These are phyloP conservation scores for Lagenidium sp. DNA, from an alignment of 352 stramenopile genomes.

Conservation along the genomic window DNA sequence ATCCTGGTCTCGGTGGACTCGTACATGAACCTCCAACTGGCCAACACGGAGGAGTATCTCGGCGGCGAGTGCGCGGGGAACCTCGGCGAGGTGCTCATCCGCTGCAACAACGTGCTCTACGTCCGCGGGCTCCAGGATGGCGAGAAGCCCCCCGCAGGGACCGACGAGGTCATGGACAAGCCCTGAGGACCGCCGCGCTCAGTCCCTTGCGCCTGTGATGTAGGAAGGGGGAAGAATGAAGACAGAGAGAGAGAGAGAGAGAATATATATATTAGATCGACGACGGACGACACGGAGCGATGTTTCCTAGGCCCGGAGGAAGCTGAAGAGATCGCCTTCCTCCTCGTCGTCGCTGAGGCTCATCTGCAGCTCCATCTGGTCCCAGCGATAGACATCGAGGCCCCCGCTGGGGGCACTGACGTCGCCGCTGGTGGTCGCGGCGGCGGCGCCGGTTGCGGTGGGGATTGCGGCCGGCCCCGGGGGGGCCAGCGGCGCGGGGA, in stretches of 20 bases:
- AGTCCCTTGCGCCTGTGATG: neutral
- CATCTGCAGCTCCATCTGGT: slow-evolving; percentile 77
- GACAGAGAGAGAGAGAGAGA: slow-evolving; percentile 9
- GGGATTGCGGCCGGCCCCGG: neutral
- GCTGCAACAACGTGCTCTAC: slow-evolving; percentile 99
- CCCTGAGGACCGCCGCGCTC: too few species aligned
- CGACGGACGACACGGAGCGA: neutral
- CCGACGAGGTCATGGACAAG: slow-evolving; percentile 31
- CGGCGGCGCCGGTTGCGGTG: neutral
- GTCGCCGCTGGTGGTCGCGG: neutral
- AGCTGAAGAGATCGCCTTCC: slow-evolving; percentile 67
- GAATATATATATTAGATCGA: slow-evolving; percentile 4
- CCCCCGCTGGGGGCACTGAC: neutral
- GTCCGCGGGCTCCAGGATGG: slow-evolving; percentile 82
- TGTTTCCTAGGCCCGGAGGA: slow-evolving; percentile 57
- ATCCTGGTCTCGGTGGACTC: slow-evolving; percentile 92
- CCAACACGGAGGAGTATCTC: slow-evolving; percentile 96
- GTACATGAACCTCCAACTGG: slow-evolving; percentile 99
- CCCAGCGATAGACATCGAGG: slow-evolving; percentile 69
- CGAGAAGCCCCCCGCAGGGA: slow-evolving; percentile 42
- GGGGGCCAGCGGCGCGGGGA: neutral
- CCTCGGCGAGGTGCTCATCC: slow-evolving; percentile 97
- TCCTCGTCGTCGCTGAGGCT: slow-evolving; percentile 66
- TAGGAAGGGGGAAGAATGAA: slow-evolving; percentile 15
- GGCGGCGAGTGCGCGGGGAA: slow-evolving; percentile 95